These are phyloP conservation scores for Pseudopithomyces chartarum DNA, from an alignment of 2,329 filamentous ascomycete genomes.

Conservation along the genomic window DNA sequence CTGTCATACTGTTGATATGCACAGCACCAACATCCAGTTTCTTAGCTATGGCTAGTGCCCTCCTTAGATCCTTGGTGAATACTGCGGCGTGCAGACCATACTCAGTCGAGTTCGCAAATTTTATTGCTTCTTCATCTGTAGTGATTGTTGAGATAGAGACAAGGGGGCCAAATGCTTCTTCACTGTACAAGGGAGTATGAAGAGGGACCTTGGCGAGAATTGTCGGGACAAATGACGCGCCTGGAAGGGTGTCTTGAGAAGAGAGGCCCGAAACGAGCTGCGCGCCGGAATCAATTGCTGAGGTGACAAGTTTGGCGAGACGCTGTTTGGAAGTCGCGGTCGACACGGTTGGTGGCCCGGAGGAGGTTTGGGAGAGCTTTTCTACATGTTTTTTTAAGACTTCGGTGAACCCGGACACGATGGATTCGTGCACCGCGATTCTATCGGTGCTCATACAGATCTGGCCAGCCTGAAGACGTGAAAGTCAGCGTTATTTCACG, in stretches of 20 bases:
- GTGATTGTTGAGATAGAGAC: slow-evolving; percentile 10
- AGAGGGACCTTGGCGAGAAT: slow-evolving; percentile 13
- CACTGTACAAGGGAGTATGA: slow-evolving; percentile 7
- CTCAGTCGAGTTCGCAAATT: slow-evolving; percentile 12
- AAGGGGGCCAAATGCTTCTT: slow-evolving; percentile 23
- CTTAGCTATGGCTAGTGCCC: slow-evolving; percentile 17
- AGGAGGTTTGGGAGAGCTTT: slow-evolving; percentile 1
- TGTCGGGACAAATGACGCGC: slow-evolving; percentile 16
- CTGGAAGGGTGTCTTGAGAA: neutral
- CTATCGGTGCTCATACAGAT: slow-evolving; percentile 63
- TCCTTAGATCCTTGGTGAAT: slow-evolving; percentile 15
- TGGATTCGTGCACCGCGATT: slow-evolving; percentile 34
- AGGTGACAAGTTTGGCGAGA: slow-evolving; percentile 4
- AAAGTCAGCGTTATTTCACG: neutral
- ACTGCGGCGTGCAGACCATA: slow-evolving; percentile 21
- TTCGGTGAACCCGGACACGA: slow-evolving; percentile 18
- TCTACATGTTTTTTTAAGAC: slow-evolving; percentile 18
- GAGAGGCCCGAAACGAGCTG: slow-evolving; percentile 7
- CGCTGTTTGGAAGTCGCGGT: slow-evolving; percentile 12
- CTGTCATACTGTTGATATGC: slow-evolving; percentile 24
- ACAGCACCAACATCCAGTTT: slow-evolving; percentile 19
- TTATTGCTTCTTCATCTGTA: slow-evolving; percentile 18
- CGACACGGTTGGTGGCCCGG: slow-evolving; percentile 10
- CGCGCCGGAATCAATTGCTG: slow-evolving; percentile 9
- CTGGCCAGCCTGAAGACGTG: slow-evolving; percentile 51